Evolutionary conservation across 2,329 filamentous ascomycete genomes (phyloP).

Genomic region (Remersonia thermophila): DNA sequence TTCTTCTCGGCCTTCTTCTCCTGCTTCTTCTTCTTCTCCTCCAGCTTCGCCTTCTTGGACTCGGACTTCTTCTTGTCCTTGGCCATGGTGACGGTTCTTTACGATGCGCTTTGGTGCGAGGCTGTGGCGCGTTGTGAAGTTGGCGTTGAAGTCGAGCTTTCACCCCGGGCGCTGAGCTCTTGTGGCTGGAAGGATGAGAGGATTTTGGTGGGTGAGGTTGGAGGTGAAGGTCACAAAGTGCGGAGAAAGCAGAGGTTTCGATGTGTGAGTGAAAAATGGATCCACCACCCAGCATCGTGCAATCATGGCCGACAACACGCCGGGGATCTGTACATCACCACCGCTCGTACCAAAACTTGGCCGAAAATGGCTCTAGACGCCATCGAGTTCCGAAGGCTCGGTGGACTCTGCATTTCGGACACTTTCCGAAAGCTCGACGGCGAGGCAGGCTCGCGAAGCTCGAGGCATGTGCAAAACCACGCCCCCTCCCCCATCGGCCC

Average conservation of each 20-base stretch:
- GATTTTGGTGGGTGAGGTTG: not conserved
- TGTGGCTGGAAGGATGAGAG: not conserved
- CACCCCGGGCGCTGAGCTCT: too few relatives aligned
- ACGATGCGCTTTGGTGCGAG: not conserved
- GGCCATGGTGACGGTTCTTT: conserved; percentile 23
- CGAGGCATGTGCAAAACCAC: too few relatives aligned
- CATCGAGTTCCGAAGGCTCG: too few relatives aligned
- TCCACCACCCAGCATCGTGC: not conserved
- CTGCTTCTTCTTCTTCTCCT: conserved; percentile 63
- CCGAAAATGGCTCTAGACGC: too few relatives aligned
- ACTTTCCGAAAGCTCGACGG: too few relatives aligned
- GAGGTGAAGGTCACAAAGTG: conserved; percentile 1
- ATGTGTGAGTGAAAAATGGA: conserved; percentile 1
- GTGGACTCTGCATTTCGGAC: too few relatives aligned
- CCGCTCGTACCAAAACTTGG: too few relatives aligned
- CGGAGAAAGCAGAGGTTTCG: conserved; percentile 4
- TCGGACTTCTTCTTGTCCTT: conserved; percentile 35
- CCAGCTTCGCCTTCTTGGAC: conserved; percentile 34
- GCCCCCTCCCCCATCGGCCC: too few relatives aligned
- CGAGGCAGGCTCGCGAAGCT: too few relatives aligned
- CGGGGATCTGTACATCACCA: conserved; percentile 1
- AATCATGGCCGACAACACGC: not conserved
- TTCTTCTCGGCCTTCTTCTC: conserved; percentile 86
- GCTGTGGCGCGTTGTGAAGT: not conserved
- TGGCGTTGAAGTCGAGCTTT: too few relatives aligned